Percentiles rank a stretch among this genome's conserved stretches.
Conservation (phyloP, 202 grass and related monocot genomes). For the Zoysia matrella region DNA sequence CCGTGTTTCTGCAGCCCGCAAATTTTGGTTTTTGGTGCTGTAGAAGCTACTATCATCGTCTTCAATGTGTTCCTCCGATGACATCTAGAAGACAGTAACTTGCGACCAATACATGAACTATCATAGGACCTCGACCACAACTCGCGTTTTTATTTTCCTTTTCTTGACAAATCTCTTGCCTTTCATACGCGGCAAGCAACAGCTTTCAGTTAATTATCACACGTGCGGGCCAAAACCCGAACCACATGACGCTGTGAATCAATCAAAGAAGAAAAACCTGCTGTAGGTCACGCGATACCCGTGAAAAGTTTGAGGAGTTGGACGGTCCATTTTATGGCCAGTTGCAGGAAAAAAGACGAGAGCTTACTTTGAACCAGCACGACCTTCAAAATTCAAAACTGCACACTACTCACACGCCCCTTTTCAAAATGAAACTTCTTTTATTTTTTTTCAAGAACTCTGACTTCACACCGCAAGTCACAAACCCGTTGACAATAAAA, state of each 20-base stretch:
- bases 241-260: neutral
- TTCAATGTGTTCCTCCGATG: slow-evolving; percentile 15
- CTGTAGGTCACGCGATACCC: slow-evolving; percentile 17
- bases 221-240: slow-evolving; percentile 18
- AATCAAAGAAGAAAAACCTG: neutral
- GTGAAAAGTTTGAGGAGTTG: slow-evolving; percentile 42
- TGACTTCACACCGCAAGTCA: slow-evolving; percentile 13
- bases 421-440: neutral
- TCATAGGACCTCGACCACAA: neutral
- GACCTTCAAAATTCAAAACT: neutral
- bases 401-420: neutral
- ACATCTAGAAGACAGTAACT: slow-evolving; percentile 30
- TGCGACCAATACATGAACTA: neutral
- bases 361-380: slow-evolving; percentile 3
- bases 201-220: neutral
- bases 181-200: neutral
- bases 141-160: neutral
- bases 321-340: slow-evolving; percentile 43
- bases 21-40: slow-evolving; percentile 24
- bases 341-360: slow-evolving; percentile 11
- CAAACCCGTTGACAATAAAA: neutral
- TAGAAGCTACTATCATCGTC: neutral
- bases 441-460: neutral
- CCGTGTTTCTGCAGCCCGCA: too few relatives aligned
- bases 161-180: neutral